Percentiles rank a stretch among this genome's conserved stretches.
Evolutionary conservation across 2,329 filamentous ascomycete genomes (phyloP).

Genomic region (Periconia sp.): DNA sequence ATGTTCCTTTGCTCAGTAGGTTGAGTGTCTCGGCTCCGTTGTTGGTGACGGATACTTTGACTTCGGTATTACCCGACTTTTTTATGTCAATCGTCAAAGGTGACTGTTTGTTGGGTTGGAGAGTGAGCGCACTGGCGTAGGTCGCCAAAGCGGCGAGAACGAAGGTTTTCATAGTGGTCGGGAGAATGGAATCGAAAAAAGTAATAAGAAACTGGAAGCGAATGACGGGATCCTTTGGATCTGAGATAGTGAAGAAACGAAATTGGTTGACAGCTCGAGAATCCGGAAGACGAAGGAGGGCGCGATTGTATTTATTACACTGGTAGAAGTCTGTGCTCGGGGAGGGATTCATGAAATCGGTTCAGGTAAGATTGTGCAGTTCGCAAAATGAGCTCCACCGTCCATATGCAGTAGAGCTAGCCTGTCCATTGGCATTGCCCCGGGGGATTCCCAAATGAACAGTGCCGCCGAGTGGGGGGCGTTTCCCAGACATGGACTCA

Average conservation of each 20-base stretch:
- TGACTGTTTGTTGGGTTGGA: conserved; percentile 37
- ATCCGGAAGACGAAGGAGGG: conserved; percentile 2
- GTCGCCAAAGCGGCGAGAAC: conserved; percentile 29
- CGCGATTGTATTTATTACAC: conserved; percentile 24
- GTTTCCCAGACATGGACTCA: conserved; percentile 12
- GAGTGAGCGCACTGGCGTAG: conserved; percentile 27
- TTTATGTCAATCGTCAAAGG: conserved; percentile 39
- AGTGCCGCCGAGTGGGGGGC: neutral
- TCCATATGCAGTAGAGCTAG: neutral
- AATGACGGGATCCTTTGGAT: conserved; percentile 8
- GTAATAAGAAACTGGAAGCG: conserved; percentile 4
- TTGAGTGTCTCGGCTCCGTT: conserved; percentile 53
- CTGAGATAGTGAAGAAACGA: conserved; percentile 14
- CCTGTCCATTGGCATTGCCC: neutral
- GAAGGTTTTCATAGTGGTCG: conserved; percentile 29
- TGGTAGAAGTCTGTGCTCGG: neutral
- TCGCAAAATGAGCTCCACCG: conserved; percentile 16
- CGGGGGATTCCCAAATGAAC: conserved; percentile 12
- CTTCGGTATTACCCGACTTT: conserved; percentile 52
- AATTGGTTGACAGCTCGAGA: conserved; percentile 13
- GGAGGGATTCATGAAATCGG: neutral
- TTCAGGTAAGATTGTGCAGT: conserved; percentile 4
- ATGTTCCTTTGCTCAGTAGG: conserved; percentile 57
- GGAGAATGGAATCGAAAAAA: neutral
- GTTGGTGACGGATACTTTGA: conserved; percentile 59